Conservation (phyloP, 2,329 filamentous ascomycete species). For the Colletotrichum agaves region DNA sequence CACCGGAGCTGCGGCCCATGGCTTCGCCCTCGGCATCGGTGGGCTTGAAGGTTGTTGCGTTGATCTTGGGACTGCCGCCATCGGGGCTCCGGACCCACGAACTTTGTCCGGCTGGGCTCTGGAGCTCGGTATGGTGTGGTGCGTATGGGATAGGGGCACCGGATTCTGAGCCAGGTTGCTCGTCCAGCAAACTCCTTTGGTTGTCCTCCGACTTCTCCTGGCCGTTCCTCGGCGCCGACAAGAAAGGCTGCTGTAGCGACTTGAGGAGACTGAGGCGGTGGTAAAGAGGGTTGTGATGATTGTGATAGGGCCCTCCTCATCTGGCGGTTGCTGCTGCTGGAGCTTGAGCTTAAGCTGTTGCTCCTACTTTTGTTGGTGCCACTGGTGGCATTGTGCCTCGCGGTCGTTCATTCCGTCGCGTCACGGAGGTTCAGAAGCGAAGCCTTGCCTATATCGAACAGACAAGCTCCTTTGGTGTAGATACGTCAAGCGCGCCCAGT, state of each 20-base stretch:
- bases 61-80: slow-evolving; percentile 38
- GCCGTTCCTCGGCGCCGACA: not conserved
- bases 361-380: slow-evolving; percentile 9
- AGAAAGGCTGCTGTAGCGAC: not conserved
- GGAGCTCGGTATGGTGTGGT: not conserved
- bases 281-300: not conserved
- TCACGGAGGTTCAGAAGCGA: not conserved
- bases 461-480: not conserved
- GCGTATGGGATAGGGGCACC: slow-evolving; percentile 11
- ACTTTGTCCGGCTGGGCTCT: not conserved
- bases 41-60: slow-evolving; percentile 38
- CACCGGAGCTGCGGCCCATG: not conserved
- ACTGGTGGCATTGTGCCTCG: not conserved
- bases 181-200: not conserved
- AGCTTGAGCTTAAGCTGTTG: slow-evolving; percentile 1
- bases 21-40: slow-evolving; percentile 15
- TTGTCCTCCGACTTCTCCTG: not conserved
- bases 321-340: not conserved
- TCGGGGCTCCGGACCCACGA: slow-evolving; percentile 14
- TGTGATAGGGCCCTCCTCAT: not conserved
- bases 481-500: not conserved
- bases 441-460: too few relatives aligned
- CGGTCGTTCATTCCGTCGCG: slow-evolving; percentile 5
- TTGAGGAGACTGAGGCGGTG: not conserved
- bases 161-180: slow-evolving; percentile 26